Base-by-base conservation (phyloP, 257 asterid genomes). In the Gynochthodes officinalis region DNA sequence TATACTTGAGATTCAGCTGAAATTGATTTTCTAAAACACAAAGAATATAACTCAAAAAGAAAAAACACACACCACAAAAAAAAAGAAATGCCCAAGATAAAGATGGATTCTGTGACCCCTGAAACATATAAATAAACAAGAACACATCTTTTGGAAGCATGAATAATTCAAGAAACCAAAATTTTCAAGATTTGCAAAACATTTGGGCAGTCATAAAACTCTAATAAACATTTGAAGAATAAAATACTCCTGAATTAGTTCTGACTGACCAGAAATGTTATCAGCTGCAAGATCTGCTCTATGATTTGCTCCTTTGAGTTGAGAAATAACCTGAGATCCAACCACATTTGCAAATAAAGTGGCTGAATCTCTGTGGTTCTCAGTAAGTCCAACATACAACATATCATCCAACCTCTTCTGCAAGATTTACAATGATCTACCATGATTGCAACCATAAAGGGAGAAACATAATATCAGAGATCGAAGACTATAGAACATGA, bases 301-400 rank as follows among this genome's bases (percentile, higher is more conserved):
- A 44, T 78, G 78, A 62, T 84, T 80, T 55, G 89, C 83, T 73
- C 77, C 69, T 23, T 72, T 77, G 76, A 85, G 86, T 79, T 87
- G 89, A 69, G 98, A 86, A 77, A 94, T 87, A 70, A 88, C 99
- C 86, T 94, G 97, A 48, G 96, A 80, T 83, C 96, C 99, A 43
- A 94, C 98, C 54, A 91, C 88, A 77, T 94, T 86, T 60, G 97
- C 99, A 76, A 94, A 94, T 84, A 91, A 78, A 62, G 88, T 75
- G 68, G 99, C 97, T 14, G 99, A 94, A 83, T 91, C 98, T 86
- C 73, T 87, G 81, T 94, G 99, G 77, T 89, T 87, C 75, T 94
- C 98, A 32, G 99, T 94, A 59, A 94, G 87, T 78, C 99, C 99
- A 75, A 94, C 85, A 79, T 89, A 94, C 84, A 94, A 86, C 99